These are phyloP conservation scores for Leishmania guyanensis DNA, from an alignment of 208 protist genomes.

Conservation along the genomic window DNA sequence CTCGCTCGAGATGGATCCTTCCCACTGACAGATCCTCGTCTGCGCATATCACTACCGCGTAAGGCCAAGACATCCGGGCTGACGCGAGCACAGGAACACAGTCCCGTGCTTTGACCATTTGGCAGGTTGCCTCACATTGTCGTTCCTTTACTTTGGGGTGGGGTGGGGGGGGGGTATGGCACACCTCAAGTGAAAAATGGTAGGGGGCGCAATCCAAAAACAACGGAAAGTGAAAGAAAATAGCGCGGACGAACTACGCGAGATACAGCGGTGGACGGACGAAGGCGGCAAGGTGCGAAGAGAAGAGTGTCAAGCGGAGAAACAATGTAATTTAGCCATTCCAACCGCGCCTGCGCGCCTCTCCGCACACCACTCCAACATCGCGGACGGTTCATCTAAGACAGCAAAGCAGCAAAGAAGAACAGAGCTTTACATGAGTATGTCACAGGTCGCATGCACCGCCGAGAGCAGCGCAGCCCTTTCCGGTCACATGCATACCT, in stretches of 20 bases:
- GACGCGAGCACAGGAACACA: background rate
- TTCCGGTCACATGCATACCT: background rate
- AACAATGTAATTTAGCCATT: background rate
- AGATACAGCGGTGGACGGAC: background rate
- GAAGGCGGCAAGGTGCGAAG: background rate
- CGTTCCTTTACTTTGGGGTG: background rate
- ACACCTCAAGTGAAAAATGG: background rate
- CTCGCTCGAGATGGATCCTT: no score
- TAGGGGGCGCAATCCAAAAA: background rate
- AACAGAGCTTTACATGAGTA: background rate
- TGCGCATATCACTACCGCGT: background rate
- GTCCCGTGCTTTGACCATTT: background rate
- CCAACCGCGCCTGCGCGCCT: background rate
- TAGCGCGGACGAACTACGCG: background rate
- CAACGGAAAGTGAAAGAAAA: background rate
- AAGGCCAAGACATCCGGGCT: background rate
- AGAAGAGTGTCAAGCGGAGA: no score
- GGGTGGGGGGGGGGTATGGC: background rate
- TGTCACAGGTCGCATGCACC: background rate
- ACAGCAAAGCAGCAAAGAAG: background rate
- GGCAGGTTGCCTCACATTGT: background rate
- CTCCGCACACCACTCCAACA: background rate
- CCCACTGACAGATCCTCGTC: background rate
- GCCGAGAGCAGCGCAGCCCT: background rate
- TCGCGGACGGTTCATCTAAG: background rate